These are phyloP conservation scores for Entomortierella chlamydospora DNA, from an alignment of 192 early-diverging fungal species.

Conservation along the genomic window DNA sequence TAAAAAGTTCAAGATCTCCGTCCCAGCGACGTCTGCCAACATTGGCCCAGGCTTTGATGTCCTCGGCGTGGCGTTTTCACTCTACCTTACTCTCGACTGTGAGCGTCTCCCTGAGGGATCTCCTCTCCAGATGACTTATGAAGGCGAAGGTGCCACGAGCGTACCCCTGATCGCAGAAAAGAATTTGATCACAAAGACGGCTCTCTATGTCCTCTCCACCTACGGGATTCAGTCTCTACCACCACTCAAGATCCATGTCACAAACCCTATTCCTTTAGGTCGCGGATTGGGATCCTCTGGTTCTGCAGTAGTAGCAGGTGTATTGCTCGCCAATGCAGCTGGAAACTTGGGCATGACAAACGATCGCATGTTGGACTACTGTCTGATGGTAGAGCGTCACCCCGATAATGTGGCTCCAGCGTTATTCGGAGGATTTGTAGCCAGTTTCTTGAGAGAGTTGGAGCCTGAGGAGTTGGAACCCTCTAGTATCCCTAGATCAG, in stretches of 20 bases:
- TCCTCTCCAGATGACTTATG: conserved; percentile 63
- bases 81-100: conserved; percentile 82
- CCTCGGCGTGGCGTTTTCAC: conserved; percentile 90
- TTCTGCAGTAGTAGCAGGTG: conserved; percentile 95
- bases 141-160: conserved; percentile 74
- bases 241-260: conserved; percentile 76
- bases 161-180: conserved; percentile 82
- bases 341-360: conserved; percentile 74
- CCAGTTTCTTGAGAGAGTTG: conserved; percentile 80
- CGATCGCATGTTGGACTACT: conserved; percentile 91
- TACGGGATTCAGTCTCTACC: conserved; percentile 74
- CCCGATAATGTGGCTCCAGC: conserved; percentile 98
- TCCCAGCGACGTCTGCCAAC: conserved; percentile 98
- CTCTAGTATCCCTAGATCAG: conserved; percentile 60
- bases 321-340: conserved; percentile 82
- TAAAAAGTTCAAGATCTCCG: conserved; percentile 73
- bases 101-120: conserved; percentile 35
- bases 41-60: conserved; percentile 98
- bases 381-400: conserved; percentile 93
- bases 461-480: conserved; percentile 58
- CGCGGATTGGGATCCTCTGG: conserved; percentile 98
- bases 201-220: conserved; percentile 87
- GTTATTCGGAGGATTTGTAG: conserved; percentile 94
- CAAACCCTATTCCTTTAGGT: conserved; percentile 95
- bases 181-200: conserved; percentile 94